Evolutionary conservation across 495 filamentous ascomycete genomes (phyloP).

Genomic region (Xylaria telfairii): DNA sequence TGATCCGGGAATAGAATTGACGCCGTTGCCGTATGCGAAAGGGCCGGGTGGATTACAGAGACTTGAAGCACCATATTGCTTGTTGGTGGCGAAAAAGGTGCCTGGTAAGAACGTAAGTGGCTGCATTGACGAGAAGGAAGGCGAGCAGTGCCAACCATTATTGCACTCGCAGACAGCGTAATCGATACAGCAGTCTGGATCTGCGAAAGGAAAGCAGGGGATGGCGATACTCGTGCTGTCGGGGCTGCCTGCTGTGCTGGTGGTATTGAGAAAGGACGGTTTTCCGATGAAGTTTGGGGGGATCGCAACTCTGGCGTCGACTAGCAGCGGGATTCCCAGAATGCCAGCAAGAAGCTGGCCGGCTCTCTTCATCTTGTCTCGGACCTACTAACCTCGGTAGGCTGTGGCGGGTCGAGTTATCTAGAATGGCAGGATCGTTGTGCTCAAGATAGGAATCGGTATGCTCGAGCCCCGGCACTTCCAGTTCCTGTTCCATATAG

Average conservation of each 20-base stretch:
- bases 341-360: background rate
- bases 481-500: background rate
- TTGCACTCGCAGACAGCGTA: conserved; percentile 32
- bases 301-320: background rate
- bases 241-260: background rate
- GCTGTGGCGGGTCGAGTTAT: background rate
- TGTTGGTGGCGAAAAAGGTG: conserved; percentile 34
- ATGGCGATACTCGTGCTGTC: background rate
- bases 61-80: conserved; percentile 18
- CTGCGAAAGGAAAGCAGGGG: conserved; percentile 34
- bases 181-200: conserved; percentile 34
- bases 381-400: background rate
- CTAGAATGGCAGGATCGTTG: background rate
- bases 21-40: conserved; percentile 29
- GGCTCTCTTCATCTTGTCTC: background rate
- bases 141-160: conserved; percentile 27
- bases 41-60: conserved; percentile 30
- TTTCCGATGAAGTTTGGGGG: background rate
- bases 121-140: background rate
- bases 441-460: background rate
- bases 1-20: conserved; percentile 29
- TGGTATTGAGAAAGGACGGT: conserved; percentile 8
- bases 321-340: background rate
- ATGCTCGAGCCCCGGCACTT: background rate
- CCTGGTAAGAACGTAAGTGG: conserved; percentile 5